Evolutionary conservation across 2,329 filamentous ascomycete genomes (phyloP).

Genomic region (Plectosphaerella cucumerina): DNA sequence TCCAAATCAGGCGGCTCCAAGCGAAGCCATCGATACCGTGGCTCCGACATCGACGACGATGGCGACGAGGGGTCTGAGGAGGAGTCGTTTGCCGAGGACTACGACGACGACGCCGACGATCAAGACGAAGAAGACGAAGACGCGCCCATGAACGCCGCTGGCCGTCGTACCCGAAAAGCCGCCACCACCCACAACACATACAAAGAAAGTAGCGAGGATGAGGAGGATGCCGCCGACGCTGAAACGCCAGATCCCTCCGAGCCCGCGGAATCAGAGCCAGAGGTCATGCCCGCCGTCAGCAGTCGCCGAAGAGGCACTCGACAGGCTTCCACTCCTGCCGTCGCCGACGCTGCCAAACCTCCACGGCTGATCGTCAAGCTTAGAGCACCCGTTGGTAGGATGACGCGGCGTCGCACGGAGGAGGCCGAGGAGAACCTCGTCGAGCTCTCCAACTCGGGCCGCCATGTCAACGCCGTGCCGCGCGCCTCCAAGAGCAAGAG

Average conservation of each 20-base stretch:
- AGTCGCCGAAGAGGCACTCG: no score
- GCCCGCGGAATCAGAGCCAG: no score
- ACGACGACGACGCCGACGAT: conserved; percentile 35
- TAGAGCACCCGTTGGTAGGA: conserved; percentile 36
- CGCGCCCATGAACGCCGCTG: conserved; percentile 40
- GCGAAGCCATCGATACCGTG: conserved; percentile 43
- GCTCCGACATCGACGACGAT: conserved; percentile 59
- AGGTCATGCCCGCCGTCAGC: no score
- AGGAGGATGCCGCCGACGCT: conserved; percentile 22
- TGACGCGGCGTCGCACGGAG: conserved; percentile 50
- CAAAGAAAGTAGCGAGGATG: conserved; percentile 40
- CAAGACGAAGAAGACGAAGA: conserved; percentile 35
- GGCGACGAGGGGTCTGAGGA: conserved; percentile 50
- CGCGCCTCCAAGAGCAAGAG: conserved; percentile 50
- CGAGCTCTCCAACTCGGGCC: conserved; percentile 58
- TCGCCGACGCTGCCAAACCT: conserved; percentile 25
- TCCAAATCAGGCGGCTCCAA: conserved; percentile 36
- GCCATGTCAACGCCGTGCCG: conserved; percentile 45
- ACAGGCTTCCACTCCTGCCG: conserved; percentile 8
- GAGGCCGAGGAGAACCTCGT: conserved; percentile 51
- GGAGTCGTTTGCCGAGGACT: conserved; percentile 41
- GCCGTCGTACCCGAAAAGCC: conserved; percentile 43
- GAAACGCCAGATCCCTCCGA: no score
- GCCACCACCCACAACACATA: conserved; percentile 42
- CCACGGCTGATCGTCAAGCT: conserved; percentile 36